phyloP scores from a whole-genome alignment of 192 early-diverging fungal species.

The Diversispora eburnea region DNA sequence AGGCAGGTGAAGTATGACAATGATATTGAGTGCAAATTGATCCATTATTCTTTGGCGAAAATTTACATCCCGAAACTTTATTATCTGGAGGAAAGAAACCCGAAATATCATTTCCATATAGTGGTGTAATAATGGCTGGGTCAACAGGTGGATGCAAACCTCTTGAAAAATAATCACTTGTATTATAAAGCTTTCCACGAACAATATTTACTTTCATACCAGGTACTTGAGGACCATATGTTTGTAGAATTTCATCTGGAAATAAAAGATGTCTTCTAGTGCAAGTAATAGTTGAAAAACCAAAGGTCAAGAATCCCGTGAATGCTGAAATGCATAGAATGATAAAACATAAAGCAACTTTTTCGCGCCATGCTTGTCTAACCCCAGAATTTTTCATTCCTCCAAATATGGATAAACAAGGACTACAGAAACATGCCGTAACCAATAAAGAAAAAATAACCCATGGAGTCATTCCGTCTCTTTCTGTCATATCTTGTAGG shows the following conservation, averaged over 20 bases:
- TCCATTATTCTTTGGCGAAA: conserved; percentile 9
- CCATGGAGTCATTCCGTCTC: conserved; percentile 17
- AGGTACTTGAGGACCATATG: conserved; percentile 25
- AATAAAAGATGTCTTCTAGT: conserved; percentile 17
- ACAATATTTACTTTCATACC: conserved; percentile 23
- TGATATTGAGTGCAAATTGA: conserved; percentile 16
- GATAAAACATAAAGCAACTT: conserved; percentile 73
- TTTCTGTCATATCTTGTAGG: conserved; percentile 19
- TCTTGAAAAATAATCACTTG: conserved; percentile 14
- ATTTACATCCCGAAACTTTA: background rate
- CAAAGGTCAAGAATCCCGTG: conserved; percentile 82
- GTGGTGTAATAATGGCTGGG: background rate
- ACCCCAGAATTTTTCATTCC: conserved; percentile 24
- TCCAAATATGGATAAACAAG: conserved; percentile 15
- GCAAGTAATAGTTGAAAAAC: conserved; percentile 42
- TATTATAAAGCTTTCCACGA: conserved; percentile 27
- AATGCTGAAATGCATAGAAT: conserved; percentile 57
- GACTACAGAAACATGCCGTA: conserved; percentile 22
- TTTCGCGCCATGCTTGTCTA: conserved; percentile 84
- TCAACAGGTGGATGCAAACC: conserved; percentile 23
- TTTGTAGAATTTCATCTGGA: conserved; percentile 37
- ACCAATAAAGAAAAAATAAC: conserved; percentile 23
- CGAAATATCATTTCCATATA: conserved; percentile 25
- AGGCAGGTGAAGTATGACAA: conserved; percentile 28
- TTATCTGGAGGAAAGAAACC: conserved; percentile 14